A percentile compares a stretch with the other conserved stretches of the same genome.
phyloP scores from a whole-genome alignment of 108 stramenopile species.

The Discostella pseudostelligera region DNA sequence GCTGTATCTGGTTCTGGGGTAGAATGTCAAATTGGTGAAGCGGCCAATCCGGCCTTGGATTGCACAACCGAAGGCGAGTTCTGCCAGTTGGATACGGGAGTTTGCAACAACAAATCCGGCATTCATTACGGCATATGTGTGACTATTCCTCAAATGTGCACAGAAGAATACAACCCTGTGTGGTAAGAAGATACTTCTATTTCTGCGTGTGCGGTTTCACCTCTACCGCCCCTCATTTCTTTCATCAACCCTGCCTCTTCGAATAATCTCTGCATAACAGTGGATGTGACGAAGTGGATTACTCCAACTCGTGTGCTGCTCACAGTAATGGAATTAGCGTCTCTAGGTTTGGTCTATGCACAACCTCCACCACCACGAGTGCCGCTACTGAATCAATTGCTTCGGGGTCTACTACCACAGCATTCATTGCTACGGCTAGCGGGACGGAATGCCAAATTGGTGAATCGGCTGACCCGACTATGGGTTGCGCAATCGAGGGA shows the following conservation, averaged over 20 bases:
- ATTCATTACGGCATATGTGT: conserved; percentile 1
- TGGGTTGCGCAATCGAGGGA: background rate
- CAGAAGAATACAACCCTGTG: background rate
- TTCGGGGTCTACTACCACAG: background rate
- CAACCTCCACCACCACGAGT: background rate
- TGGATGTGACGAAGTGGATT: background rate
- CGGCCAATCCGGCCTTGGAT: background rate
- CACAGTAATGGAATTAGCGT: background rate
- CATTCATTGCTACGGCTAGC: background rate
- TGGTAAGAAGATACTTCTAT: background rate
- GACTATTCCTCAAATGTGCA: background rate
- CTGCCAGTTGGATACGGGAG: conserved; percentile 2
- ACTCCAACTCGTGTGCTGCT: conserved; percentile 1
- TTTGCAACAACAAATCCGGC: conserved; percentile 1
- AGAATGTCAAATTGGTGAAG: background rate
- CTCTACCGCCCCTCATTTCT: background rate
- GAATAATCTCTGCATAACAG: too few relatives aligned
- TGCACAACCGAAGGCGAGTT: background rate
- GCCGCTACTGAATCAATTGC: background rate
- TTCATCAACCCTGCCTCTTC: too few relatives aligned
- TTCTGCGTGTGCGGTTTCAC: background rate
- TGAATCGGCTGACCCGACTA: background rate
- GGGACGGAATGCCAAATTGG: background rate
- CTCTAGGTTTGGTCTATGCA: background rate
- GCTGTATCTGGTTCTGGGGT: background rate